Percentiles rank a stretch among this genome's conserved stretches.
Evolutionary conservation across 768 basidiomycete species (phyloP).

Genomic region (Lentinula sp.): DNA sequence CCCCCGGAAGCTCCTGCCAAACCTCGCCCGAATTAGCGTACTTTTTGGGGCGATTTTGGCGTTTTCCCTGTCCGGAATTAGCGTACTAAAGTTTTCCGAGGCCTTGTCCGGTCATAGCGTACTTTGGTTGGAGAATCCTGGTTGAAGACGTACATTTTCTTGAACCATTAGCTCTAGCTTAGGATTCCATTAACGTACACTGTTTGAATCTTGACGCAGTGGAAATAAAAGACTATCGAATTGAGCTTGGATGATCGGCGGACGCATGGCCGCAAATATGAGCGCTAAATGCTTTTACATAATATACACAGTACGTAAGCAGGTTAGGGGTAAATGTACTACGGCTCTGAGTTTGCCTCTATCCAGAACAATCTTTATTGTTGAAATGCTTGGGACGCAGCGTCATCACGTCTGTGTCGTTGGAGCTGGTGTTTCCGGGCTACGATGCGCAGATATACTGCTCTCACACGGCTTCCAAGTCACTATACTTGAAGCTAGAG

Average conservation of each 20-base stretch:
- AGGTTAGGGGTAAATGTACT: no score
- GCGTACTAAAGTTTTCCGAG: not conserved
- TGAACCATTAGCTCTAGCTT: no score
- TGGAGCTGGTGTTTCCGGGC: constrained; percentile 15
- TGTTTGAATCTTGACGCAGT: no score
- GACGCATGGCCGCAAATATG: no score
- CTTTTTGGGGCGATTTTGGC: not conserved
- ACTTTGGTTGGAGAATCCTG: not conserved
- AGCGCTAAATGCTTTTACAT: no score
- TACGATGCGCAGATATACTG: constrained; percentile 13
- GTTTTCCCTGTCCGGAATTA: not conserved
- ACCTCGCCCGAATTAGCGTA: not conserved
- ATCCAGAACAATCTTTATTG: no score
- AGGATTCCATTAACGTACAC: not conserved
- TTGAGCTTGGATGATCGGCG: no score
- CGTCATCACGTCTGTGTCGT: constrained; percentile 12
- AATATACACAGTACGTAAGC: no score
- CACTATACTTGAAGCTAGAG: constrained; percentile 14
- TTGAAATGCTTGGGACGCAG: not conserved
- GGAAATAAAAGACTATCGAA: no score
- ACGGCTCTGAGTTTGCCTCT: no score
- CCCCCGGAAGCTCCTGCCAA: not conserved
- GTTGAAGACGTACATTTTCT: not conserved
- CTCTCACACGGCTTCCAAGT: constrained; percentile 11
- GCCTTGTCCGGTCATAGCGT: not conserved